Evolutionary conservation across 2,329 filamentous ascomycete genomes (phyloP).

Genomic region (Lojkania enalia): DNA sequence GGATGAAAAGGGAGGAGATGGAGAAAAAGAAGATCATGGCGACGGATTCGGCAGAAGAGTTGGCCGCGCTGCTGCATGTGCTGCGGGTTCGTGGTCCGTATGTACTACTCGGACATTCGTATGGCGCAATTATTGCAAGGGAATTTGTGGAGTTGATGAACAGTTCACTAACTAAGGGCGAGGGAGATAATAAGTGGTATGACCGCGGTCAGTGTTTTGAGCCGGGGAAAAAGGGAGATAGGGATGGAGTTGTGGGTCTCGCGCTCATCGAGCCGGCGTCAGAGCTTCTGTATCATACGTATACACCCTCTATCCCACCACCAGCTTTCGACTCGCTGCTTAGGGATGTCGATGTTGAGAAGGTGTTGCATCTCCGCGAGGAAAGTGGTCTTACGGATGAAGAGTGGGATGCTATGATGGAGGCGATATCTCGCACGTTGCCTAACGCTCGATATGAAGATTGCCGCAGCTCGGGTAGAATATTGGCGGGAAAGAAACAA

Average conservation of each 20-base stretch:
- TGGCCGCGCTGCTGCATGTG: not conserved
- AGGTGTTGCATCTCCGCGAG: not conserved
- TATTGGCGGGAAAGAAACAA: slow-evolving; percentile 2
- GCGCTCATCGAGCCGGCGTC: not conserved
- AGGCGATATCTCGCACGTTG: not conserved
- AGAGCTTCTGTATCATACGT: not conserved
- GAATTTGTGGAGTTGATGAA: not conserved
- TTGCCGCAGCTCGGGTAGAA: not conserved
- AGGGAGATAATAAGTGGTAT: not conserved
- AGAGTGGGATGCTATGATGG: not conserved
- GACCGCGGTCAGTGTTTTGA: not conserved
- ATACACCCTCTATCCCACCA: not conserved
- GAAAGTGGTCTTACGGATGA: not conserved
- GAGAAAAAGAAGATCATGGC: slow-evolving; percentile 1
- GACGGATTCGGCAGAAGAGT: not conserved
- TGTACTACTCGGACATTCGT: not conserved
- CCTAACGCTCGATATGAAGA: not conserved
- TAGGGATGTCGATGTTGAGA: not conserved
- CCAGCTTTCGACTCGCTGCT: not conserved
- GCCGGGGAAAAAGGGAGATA: not conserved
- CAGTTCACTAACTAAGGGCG: not conserved
- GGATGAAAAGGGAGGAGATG: not conserved
- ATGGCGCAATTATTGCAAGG: not conserved
- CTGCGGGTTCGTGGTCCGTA: not conserved
- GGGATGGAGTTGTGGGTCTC: not conserved